Evolutionary conservation across 1,284 basidiomycete species (phyloP).

Genomic region (Paramarasmius palmivorus): DNA sequence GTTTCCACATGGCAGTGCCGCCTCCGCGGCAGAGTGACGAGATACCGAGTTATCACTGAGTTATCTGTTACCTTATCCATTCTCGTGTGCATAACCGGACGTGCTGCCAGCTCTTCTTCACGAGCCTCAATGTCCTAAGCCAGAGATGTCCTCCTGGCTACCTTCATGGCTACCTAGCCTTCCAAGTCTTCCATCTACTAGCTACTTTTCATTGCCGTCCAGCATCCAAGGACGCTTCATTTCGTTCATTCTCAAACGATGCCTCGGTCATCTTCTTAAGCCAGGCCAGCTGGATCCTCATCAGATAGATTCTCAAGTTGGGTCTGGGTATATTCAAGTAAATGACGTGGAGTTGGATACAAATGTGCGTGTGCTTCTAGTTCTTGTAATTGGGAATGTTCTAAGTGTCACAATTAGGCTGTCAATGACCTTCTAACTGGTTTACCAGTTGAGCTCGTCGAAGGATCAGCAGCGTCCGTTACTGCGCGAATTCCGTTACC

Average conservation of each 20-base stretch:
- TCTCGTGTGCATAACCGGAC: too few relatives aligned
- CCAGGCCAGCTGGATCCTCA: conserved; percentile 86
- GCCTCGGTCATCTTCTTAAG: conserved; percentile 84
- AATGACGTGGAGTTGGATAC: conserved; percentile 81
- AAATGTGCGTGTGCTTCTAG: conserved; percentile 50
- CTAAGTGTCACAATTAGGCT: conserved; percentile 49
- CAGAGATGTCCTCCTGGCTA: conserved; percentile 35
- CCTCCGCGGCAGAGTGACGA: not conserved
- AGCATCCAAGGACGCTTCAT: conserved; percentile 88
- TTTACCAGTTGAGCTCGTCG: conserved; percentile 68
- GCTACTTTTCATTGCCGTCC: conserved; percentile 70
- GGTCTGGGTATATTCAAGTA: conserved; percentile 85
- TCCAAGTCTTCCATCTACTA: conserved; percentile 58
- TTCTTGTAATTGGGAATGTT: conserved; percentile 5
- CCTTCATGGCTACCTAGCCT: conserved; percentile 62
- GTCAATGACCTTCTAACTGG: conserved; percentile 75
- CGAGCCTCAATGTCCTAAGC: too few relatives aligned
- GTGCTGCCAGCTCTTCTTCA: too few relatives aligned
- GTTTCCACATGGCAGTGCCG: too few relatives aligned
- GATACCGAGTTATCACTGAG: too few relatives aligned
- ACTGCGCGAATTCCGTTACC: conserved; percentile 78
- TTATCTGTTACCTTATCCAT: too few relatives aligned
- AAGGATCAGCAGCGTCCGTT: conserved; percentile 74
- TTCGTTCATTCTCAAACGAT: conserved; percentile 84
- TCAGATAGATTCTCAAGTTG: conserved; percentile 91